Base-by-base conservation (phyloP, 2,329 filamentous ascomycete species). In the Rhynchosporium graminicola region DNA sequence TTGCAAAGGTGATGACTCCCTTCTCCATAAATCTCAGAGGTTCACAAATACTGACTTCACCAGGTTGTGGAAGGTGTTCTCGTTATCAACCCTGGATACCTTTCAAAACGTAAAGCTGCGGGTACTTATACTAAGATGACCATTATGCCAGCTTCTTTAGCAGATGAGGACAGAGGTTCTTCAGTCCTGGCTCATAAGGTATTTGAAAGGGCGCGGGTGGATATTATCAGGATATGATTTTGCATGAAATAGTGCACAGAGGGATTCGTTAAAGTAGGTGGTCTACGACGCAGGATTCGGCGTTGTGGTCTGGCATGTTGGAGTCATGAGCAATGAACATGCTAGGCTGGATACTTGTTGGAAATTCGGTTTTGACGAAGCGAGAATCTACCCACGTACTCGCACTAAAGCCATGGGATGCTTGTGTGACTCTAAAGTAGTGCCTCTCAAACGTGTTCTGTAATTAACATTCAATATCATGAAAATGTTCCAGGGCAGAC, bases 61-160 rank as follows among this genome's bases (percentile, higher is more conserved):
- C 69, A 97, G 92, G 92, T 97, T 47, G 87, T 98, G 10, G 91
- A 97, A 72, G 91, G 89, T 68, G 92, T 97, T 0, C 77, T 98
- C 6, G 87, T 92, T 12, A 89, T 99, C 72, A 99, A 99, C 74
- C 94, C 95, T 0, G 94, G 95, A 4, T 88, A 86, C 56, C 78
- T 97, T 40, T 95, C 92, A 15, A 97, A 96, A 77, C 86, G 90
- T 61, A 87, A 87, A 63, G 92, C 88, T 1, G 83, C 93, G 0
- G 95, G 95, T 5, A 97, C 92, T 0, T 98, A 89, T 75, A 91
- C 92, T 0, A 87, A 88, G 57, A 83, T 99, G 81, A 85, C 85
- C 26, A 77, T 98, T 6, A 83, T 90, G 66, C 87, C 90, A 1
- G 85, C 88, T 13, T 76, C 76, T 5, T 68, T 89, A 47, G 81